These are phyloP conservation scores for Ceratocystis cacaofunesta DNA, from an alignment of 2,329 filamentous ascomycete genomes.

Conservation along the genomic window DNA sequence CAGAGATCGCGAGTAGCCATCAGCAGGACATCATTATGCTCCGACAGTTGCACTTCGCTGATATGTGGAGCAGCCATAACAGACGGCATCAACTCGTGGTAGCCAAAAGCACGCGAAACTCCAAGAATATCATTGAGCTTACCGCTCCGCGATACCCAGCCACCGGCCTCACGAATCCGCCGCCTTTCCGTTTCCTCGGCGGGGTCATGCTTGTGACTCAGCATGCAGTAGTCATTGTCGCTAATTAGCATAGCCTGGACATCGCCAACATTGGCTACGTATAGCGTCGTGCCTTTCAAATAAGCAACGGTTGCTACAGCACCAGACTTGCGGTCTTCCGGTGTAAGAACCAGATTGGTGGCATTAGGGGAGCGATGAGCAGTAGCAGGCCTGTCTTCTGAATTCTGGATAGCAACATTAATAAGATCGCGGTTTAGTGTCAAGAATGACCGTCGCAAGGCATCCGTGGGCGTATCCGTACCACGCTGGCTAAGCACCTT, in stretches of 20 bases:
- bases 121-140: constrained; percentile 83
- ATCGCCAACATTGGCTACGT: constrained; percentile 89
- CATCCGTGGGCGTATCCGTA: constrained; percentile 66
- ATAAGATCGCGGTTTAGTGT: constrained; percentile 88
- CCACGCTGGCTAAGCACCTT: constrained; percentile 52
- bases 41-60: constrained; percentile 59
- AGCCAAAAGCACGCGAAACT: constrained; percentile 89
- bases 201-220: constrained; percentile 87
- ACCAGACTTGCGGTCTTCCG: constrained; percentile 79
- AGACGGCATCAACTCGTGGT: constrained; percentile 79
- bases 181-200: constrained; percentile 71
- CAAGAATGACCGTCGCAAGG: constrained; percentile 72
- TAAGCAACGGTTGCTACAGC: constrained; percentile 88
- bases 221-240: constrained; percentile 65
- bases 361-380: constrained; percentile 58
- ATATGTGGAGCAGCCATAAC: constrained; percentile 85
- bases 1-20: constrained; percentile 86
- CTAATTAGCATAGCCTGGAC: constrained; percentile 90
- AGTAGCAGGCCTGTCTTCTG: constrained; percentile 54
- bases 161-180: constrained; percentile 84
- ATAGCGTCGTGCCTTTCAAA: constrained; percentile 76
- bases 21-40: constrained; percentile 86
- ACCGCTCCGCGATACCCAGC: constrained; percentile 88
- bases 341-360: constrained; percentile 61
- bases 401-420: constrained; percentile 63